These are phyloP conservation scores for Cladosporium sp. DNA, from an alignment of 2,329 filamentous ascomycete species.

Conservation along the genomic window DNA sequence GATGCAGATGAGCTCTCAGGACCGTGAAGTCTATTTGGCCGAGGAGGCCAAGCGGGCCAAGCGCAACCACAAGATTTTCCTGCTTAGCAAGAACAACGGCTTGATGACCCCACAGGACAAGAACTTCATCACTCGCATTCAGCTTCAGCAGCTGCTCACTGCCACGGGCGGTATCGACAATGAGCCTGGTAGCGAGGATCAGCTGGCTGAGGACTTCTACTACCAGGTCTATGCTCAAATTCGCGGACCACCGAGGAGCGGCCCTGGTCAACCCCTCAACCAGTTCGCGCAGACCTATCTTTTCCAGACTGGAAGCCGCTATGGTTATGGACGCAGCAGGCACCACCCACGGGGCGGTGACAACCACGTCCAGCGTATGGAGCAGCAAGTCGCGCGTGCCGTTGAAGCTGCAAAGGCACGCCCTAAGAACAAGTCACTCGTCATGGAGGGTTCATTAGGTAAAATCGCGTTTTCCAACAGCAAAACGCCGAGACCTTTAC, in stretches of 20 bases:
- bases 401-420: slow-evolving; percentile 97
- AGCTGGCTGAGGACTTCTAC: slow-evolving; percentile 91
- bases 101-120: slow-evolving; percentile 99
- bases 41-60: slow-evolving; percentile 95
- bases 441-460: slow-evolving; percentile 91
- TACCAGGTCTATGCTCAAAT: slow-evolving; percentile 98
- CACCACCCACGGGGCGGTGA: slow-evolving; percentile 79
- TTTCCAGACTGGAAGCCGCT: slow-evolving; percentile 85
- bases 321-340: slow-evolving; percentile 60
- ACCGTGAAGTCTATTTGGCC: slow-evolving; percentile 76
- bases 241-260: slow-evolving; percentile 73
- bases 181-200: slow-evolving; percentile 66
- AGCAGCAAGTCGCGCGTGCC: slow-evolving; percentile 95
- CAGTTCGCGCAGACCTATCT: slow-evolving; percentile 98
- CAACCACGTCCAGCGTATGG: slow-evolving; percentile 98
- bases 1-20: slow-evolving; percentile 73
- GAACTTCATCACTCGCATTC: slow-evolving; percentile 97
- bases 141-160: slow-evolving; percentile 90
- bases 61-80: slow-evolving; percentile 95
- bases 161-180: slow-evolving; percentile 85
- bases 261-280: slow-evolving; percentile 86
- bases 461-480: slow-evolving; percentile 99
- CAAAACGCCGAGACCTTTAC: slow-evolving; percentile 89
- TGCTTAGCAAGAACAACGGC: slow-evolving; percentile 89
- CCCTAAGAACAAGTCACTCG: slow-evolving; percentile 94